Evolutionary conservation across 1,139 yeast genomes (phyloP), one percentile per base, ranked within the genome.

Genomic region (Protomyces lactucae-debilis): DNA sequence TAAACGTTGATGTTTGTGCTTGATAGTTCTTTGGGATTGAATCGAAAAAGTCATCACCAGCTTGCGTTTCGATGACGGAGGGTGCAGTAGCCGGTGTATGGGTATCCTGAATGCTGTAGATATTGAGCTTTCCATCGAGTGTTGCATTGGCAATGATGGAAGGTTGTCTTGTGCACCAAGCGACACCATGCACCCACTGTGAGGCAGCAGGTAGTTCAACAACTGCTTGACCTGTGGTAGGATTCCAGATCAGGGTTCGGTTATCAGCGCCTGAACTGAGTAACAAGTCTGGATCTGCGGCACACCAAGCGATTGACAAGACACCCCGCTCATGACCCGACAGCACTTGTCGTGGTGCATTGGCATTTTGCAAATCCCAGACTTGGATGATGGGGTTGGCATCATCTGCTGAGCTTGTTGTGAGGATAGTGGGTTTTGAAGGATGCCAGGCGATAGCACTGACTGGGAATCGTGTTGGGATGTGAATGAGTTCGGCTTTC

Each of bases 291-390:
- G 89, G 84, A 74, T 95, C 99, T 69, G 86, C 87, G 64, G 80
- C 76, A 76, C 97, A 91, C 99, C 99, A 95, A 73, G 93, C 97
- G 67, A 93, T 77, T 2, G 96, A 88, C 65, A 93, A 77, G 16
- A 93, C 86, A 40, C 99, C 99, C 76, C 88, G 87, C 63, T 85
- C 83, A 74, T 93, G 98, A 64, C 97, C 97, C 61, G 79, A 77
- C 72, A 93, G 76, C 36, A 88, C 79, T 68, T 78, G 78, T 73
- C 89, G 92, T 6, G 99, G 99, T 25, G 88, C 92, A 73, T 88
- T 87, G 28, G 97, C 84, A 74, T 93, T 93, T 76, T 97, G 84
- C 73, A 95, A 82, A 78, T 93, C 98, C 99, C 99, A 95, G 16
- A 93, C 81, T 69, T 90, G 78, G 64, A 95, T 85, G 48, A 88